Evolutionary conservation across 2,329 filamentous ascomycete genomes (phyloP).

Genomic region (Aspergillus phoenicis): DNA sequence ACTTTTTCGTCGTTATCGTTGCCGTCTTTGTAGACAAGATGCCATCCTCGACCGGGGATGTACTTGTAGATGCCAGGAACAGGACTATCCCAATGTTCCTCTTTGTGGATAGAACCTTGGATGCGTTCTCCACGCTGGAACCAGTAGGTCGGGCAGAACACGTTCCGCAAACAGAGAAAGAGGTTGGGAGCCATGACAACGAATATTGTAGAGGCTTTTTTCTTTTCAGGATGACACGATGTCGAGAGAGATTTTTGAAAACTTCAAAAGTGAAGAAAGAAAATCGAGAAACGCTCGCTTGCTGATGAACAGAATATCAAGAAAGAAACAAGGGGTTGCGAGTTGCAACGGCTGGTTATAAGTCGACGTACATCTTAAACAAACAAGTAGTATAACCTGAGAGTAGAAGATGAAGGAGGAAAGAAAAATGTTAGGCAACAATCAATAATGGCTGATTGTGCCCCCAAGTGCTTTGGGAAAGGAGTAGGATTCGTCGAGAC

Average conservation of each 20-base stretch:
- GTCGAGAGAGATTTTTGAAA: not conserved
- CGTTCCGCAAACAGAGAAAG: conserved; percentile 52
- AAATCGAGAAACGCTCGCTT: conserved; percentile 30
- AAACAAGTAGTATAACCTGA: conserved; percentile 25
- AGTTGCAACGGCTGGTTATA: conserved; percentile 28
- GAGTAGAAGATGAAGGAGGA: conserved; percentile 18
- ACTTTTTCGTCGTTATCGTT: conserved; percentile 36
- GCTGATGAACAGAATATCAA: conserved; percentile 17
- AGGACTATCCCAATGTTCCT: conserved; percentile 53
- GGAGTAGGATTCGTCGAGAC: conserved; percentile 6
- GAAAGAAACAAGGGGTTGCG: conserved; percentile 15
- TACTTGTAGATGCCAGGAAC: conserved; percentile 54
- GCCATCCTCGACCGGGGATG: conserved; percentile 54
- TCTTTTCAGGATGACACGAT: not conserved
- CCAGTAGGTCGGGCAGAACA: conserved; percentile 54
- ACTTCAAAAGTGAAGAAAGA: conserved; percentile 14
- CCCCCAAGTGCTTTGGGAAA: conserved; percentile 9
- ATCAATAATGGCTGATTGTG: conserved; percentile 11
- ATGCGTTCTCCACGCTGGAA: conserved; percentile 46
- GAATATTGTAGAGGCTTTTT: conserved; percentile 3
- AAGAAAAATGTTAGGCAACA: conserved; percentile 9
- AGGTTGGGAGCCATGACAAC: conserved; percentile 54
- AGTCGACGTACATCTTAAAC: conserved; percentile 36
- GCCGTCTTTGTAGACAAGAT: conserved; percentile 47
- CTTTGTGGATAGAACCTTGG: conserved; percentile 43